Base-by-base conservation (phyloP, 2,329 filamentous ascomycete genomes). In the Lachnellula subtilissima region DNA sequence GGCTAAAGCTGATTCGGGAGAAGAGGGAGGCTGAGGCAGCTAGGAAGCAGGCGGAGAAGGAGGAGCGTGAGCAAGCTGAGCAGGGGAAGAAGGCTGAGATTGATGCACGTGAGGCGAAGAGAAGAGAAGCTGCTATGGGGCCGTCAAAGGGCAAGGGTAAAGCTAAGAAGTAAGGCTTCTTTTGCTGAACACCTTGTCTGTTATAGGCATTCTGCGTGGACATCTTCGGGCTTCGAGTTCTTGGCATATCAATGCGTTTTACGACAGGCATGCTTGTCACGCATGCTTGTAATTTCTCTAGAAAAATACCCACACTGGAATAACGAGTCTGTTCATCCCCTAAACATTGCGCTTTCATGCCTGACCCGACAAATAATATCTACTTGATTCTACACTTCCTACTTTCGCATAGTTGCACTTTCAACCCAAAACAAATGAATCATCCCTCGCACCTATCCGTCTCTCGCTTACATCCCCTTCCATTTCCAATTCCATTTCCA, bases 21-120 rank as follows among this genome's bases (percentile, higher is more conserved):
- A 88, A 91, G 76, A 84, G 94, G 61, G 92, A 89, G 67, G 86
- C 87, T 19, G 93, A 96, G 68, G 84, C 89, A 52, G 88, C 86
- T 32, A 79, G 91, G 66, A 92, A 93, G 79, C 83, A 89, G 75
- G 70, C 65, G 17, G 67, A 72, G 68, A 72, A 70, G 55, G 67
- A 69, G 61, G 70, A 71, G 56, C 61, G 68, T 8, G 72, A 74
- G 40, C 72, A 72, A 54, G 67, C 64, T 32, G 72, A 73, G 57
- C 65, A 70, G 49, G 58, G 59, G 5, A 71, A 76, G 73, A 75
- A 74, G 72, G 69, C 75, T 61, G 77, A 78, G 62, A 75, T 78
- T 57, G 71, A 74, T 22, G 71, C 72, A 53, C 69, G 72, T 52
- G 72, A 75, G 55, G 73, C 73, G 63, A 78, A 76, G 71, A 73